These are phyloP conservation scores for Coemansia erecta DNA, from an alignment of 192 early-diverging fungal genomes.

Conservation along the genomic window DNA sequence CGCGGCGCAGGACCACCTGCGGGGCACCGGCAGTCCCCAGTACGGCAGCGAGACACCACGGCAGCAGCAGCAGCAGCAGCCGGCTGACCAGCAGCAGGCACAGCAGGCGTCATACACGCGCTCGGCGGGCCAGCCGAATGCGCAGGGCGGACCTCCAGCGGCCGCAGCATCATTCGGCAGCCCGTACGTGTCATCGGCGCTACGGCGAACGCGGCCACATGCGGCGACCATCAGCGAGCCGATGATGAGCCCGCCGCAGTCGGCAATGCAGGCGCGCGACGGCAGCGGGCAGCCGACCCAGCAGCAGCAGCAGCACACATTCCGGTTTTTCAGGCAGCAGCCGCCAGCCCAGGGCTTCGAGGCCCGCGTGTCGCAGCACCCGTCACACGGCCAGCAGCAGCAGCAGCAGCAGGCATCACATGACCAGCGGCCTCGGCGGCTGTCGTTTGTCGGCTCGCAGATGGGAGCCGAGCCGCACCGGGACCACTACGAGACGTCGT, in stretches of 20 bases:
- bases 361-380: background rate
- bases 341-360: constrained; percentile 8
- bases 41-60: background rate
- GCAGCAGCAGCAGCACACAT: constrained; percentile 25
- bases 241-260: constrained; percentile 29
- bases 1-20: constrained; percentile 3
- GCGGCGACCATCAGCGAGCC: constrained; percentile 52
- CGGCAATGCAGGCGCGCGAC: constrained; percentile 7
- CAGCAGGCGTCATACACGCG: background rate
- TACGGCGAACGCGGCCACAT: constrained; percentile 41
- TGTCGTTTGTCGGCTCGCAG: constrained; percentile 40
- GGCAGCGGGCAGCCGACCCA: constrained; percentile 9
- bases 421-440: constrained; percentile 30
- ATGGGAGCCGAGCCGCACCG: constrained; percentile 18
- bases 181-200: background rate
- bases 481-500: constrained; percentile 50
- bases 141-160: constrained; percentile 1
- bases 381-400: constrained; percentile 5
- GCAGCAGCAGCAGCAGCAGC: background rate
- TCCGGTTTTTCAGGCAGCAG: constrained; percentile 30
- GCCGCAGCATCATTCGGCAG: constrained; percentile 9
- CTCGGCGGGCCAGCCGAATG: background rate
- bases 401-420: constrained; percentile 12
- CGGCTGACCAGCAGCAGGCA: too few species aligned
- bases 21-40: background rate